A percentile compares a stretch with the other conserved stretches of the same genome.
These are phyloP conservation scores for Plantago elongata DNA, from an alignment of 257 asterid species.

Conservation along the genomic window DNA sequence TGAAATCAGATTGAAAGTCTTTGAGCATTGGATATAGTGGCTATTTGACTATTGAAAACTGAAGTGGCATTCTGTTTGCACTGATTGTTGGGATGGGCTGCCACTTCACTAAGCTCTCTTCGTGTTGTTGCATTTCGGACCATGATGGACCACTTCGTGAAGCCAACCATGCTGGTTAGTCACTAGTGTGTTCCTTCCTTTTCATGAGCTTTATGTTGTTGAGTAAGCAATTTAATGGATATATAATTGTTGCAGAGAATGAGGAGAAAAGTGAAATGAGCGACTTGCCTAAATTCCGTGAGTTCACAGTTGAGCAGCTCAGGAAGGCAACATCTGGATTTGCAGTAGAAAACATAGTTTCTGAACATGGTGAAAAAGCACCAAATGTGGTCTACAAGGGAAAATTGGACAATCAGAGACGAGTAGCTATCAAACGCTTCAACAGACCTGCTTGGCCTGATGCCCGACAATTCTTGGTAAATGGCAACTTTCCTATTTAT, in stretches of 20 bases:
- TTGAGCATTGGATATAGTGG: slow-evolving; percentile 16
- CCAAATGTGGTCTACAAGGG: slow-evolving; percentile 92
- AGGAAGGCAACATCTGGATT: slow-evolving; percentile 83
- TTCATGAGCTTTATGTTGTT: not conserved
- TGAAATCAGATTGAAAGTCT: slow-evolving; percentile 20
- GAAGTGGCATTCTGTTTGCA: slow-evolving; percentile 13
- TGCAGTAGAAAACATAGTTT: slow-evolving; percentile 87
- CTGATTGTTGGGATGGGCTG: slow-evolving; percentile 44
- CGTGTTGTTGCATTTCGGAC: slow-evolving; percentile 41
- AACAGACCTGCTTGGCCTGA: slow-evolving; percentile 94
- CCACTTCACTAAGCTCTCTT: slow-evolving; percentile 36
- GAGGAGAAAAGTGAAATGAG: slow-evolving; percentile 71
- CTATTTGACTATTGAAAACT: slow-evolving; percentile 18
- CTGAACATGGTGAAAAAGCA: slow-evolving; percentile 97
- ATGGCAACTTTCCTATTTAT: slow-evolving; percentile 10
- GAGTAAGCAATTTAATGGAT: slow-evolving; percentile 9
- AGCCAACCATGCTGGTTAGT: slow-evolving; percentile 36
- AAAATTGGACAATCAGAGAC: slow-evolving; percentile 77
- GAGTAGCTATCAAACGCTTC: slow-evolving; percentile 89
- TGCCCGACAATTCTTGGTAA: slow-evolving; percentile 80
- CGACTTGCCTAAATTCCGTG: slow-evolving; percentile 77
- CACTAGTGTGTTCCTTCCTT: not conserved
- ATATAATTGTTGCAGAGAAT: slow-evolving; percentile 39
- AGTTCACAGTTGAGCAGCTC: slow-evolving; percentile 75
- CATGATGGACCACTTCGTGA: slow-evolving; percentile 37